Base-by-base conservation (phyloP, 2,329 filamentous ascomycete genomes). In the Fusarium guadeloupense region DNA sequence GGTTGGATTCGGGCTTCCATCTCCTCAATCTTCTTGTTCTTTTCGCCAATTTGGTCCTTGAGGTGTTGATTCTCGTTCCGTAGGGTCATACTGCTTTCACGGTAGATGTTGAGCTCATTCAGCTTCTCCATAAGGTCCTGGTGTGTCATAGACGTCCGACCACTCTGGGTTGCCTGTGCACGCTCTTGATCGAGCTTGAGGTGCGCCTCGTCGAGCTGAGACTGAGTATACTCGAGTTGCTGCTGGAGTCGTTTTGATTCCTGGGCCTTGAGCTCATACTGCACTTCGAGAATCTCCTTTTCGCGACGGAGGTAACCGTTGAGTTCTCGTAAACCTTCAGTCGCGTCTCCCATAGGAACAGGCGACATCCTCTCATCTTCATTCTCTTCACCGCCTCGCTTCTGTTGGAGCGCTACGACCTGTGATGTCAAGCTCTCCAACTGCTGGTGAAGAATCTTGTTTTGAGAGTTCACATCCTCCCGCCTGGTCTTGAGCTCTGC, bases 281-380 rank as follows among this genome's bases (percentile, higher is more conserved):
- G 94, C n/a, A 97, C 92, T 68, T 99, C 94, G 9, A 97, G 85
- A 64, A 99, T 98, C 73, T 98, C 95, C 80, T 98, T 99, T 77
- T 99, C 96, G 35, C 92, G 90, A 39, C 94, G 89, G 59, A 99
- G 81, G 74, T 95, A 99, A 59, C 86, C 90, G 77, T 96, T 96
- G 52, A 99, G 86, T 70, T 98, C 94, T 59, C 95, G 90, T 9
- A 97, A 85, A 47, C 91, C 91, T 64, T 92, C 91, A 9, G 88
- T 79, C 34, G 85, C 87, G 30, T 86, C 81, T 44, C 86, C 82
- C 5, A 85, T 78, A 7, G 82, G 77, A 14, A 83, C 76, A 1
- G 82, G 75, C 12, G 80, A 79, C 54, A 82, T 78, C 12, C 80
- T 79, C 25, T 90, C 87, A 12, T 85, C 80, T 6, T 77, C 77